A percentile compares a stretch with the other conserved stretches of the same genome.
Conservation (phyloP, 2,329 filamentous ascomycete genomes). For the Colletotrichum sp. region DNA sequence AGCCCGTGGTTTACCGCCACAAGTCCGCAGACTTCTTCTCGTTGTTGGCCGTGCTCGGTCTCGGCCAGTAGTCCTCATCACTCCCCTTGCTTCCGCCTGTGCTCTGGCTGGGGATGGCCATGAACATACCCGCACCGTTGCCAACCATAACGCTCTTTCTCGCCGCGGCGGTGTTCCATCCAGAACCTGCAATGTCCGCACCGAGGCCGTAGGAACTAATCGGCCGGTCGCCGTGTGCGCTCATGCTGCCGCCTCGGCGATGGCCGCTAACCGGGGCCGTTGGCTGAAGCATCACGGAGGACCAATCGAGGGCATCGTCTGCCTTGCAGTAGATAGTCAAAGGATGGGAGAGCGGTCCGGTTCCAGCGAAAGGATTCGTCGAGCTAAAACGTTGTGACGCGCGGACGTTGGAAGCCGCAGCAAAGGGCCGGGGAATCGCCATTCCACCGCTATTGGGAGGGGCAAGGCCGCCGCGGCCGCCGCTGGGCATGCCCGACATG, state of each 20-base stretch:
- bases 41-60: conserved; percentile 19
- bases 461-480: conserved; percentile 24
- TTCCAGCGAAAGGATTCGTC: conserved; percentile 51
- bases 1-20: conserved; percentile 7
- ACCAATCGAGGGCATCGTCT: conserved; percentile 64
- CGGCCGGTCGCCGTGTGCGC: conserved; percentile 41
- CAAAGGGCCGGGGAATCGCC: conserved; percentile 28
- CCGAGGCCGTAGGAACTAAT: conserved; percentile 63
- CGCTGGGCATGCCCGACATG: background rate
- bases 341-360: conserved; percentile 51
- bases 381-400: conserved; percentile 56
- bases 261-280: conserved; percentile 24
- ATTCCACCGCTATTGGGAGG: conserved; percentile 27
- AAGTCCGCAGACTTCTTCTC: conserved; percentile 16
- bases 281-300: conserved; percentile 56
- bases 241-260: conserved; percentile 19
- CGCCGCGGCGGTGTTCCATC: conserved; percentile 58
- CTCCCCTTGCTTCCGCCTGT: conserved; percentile 21
- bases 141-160: conserved; percentile 60
- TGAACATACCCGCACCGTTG: conserved; percentile 56
- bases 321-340: conserved; percentile 67
- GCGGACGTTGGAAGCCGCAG: conserved; percentile 27
- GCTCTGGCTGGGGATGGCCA: conserved; percentile 51
- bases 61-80: conserved; percentile 39
- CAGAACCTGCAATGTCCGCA: conserved; percentile 52